Conservation (phyloP, 1,139 yeast genomes). For the Nakaseomyces kungkrabaensis region DNA sequence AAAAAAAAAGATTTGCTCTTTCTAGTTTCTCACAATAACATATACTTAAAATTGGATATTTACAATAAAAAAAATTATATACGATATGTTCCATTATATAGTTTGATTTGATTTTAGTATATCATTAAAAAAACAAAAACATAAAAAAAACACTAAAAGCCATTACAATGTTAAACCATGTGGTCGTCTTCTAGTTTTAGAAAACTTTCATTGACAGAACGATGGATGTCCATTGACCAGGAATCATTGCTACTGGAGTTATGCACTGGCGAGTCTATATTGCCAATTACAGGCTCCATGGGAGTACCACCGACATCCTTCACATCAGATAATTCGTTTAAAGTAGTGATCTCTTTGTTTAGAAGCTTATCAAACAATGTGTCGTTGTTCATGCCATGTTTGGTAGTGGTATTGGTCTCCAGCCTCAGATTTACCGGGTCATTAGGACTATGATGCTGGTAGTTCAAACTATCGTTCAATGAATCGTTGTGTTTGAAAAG, state of each 20-base stretch:
- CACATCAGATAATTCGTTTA: neutral
- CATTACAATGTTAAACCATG: neutral
- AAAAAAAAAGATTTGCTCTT: no score
- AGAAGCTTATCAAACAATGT: slow-evolving; percentile 1
- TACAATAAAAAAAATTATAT: neutral
- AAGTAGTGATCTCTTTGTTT: neutral
- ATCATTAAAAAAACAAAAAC: no score
- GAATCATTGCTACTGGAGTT: neutral
- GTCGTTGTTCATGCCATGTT: neutral
- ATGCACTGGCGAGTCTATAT: neutral
- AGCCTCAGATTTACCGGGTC: neutral
- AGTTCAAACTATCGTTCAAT: neutral
- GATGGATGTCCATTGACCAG: neutral
- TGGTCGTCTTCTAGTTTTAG: neutral
- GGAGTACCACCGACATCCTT: neutral
- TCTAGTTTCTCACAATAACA: no score
- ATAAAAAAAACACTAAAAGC: no score
- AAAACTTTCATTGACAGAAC: neutral
- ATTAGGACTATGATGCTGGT: neutral
- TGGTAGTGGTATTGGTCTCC: neutral
- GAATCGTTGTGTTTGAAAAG: neutral
- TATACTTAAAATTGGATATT: neutral
- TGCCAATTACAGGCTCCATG: neutral
- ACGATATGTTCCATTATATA: no score
- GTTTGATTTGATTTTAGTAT: no score